Evolutionary conservation across 1,139 yeast species (phyloP).

Genomic region (Yamadazyma atlantica): DNA sequence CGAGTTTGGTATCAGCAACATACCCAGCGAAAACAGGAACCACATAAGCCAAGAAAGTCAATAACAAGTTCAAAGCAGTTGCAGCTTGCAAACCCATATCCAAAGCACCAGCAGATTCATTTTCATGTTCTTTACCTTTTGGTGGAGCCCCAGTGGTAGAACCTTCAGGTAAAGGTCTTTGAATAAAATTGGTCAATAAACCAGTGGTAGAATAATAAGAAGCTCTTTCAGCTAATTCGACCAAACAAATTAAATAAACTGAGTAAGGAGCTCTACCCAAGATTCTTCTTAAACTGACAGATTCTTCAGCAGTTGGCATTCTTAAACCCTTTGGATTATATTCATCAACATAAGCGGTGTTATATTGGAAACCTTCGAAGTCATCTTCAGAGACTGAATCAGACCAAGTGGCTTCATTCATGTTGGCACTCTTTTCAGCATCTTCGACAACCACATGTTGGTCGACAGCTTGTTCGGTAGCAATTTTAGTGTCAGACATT

Average conservation of each 20-base stretch:
- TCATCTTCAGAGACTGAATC: slow-evolving; percentile 20
- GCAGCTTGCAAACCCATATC: slow-evolving; percentile 39
- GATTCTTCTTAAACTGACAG: slow-evolving; percentile 39
- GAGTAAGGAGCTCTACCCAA: slow-evolving; percentile 29
- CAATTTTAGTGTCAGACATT: background rate
- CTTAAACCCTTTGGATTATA: slow-evolving; percentile 34
- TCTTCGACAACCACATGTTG: background rate
- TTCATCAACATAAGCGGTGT: slow-evolving; percentile 28
- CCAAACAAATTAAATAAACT: slow-evolving; percentile 38
- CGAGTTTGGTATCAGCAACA: slow-evolving; percentile 42
- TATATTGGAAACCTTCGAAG: slow-evolving; percentile 24
- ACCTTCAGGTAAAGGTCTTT: slow-evolving; percentile 50
- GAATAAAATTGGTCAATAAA: slow-evolving; percentile 43
- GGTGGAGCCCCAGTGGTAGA: slow-evolving; percentile 46
- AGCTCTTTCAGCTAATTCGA: slow-evolving; percentile 49
- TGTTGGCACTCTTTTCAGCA: slow-evolving; percentile 1
- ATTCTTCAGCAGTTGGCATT: slow-evolving; percentile 43
- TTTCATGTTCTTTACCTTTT: slow-evolving; percentile 23
- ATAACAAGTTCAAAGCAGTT: slow-evolving; percentile 37
- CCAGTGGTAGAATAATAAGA: slow-evolving; percentile 46
- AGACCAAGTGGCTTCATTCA: slow-evolving; percentile 13
- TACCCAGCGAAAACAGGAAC: slow-evolving; percentile 47
- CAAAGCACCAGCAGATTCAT: slow-evolving; percentile 43
- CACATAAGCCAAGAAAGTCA: slow-evolving; percentile 43
- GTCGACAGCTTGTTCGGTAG: background rate